Evolutionary conservation across 1,284 basidiomycete species (phyloP).

Genomic region (Leccinum fallax): DNA sequence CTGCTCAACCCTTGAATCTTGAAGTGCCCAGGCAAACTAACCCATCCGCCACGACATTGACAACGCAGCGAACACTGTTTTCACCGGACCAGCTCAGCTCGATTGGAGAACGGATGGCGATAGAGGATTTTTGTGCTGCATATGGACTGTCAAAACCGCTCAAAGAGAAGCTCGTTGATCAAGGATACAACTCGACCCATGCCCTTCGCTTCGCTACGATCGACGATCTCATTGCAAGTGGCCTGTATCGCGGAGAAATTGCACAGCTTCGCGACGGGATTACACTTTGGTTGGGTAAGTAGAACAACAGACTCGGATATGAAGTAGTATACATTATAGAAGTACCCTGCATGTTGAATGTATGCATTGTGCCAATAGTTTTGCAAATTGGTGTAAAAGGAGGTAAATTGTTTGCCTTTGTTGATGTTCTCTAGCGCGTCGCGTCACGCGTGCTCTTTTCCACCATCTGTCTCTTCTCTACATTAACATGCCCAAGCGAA

Average conservation of each 20-base stretch:
- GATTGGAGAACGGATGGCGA: neutral
- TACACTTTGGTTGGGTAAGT: neutral
- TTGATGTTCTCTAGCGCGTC: constrained; percentile 26
- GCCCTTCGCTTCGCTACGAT: neutral
- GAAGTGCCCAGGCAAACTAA: neutral
- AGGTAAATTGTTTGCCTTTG: constrained; percentile 26
- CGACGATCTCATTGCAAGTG: neutral
- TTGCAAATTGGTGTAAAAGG: too few relatives aligned
- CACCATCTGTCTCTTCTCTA: neutral
- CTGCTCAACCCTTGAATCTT: neutral
- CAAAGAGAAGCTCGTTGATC: neutral
- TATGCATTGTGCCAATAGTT: neutral
- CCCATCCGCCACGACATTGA: neutral
- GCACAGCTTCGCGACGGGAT: neutral
- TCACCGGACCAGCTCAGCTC: neutral
- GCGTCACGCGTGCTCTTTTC: constrained; percentile 27
- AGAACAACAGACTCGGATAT: neutral
- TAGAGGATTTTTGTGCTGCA: neutral
- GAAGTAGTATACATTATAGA: too few relatives aligned
- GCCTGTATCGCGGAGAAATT: neutral
- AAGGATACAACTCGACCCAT: neutral
- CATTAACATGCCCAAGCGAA: constrained; percentile 34
- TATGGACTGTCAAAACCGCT: neutral
- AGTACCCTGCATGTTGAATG: neutral
- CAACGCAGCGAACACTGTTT: neutral